Base-by-base conservation (phyloP, 2,329 filamentous ascomycete species). In the Cladobotryum protrusum region DNA sequence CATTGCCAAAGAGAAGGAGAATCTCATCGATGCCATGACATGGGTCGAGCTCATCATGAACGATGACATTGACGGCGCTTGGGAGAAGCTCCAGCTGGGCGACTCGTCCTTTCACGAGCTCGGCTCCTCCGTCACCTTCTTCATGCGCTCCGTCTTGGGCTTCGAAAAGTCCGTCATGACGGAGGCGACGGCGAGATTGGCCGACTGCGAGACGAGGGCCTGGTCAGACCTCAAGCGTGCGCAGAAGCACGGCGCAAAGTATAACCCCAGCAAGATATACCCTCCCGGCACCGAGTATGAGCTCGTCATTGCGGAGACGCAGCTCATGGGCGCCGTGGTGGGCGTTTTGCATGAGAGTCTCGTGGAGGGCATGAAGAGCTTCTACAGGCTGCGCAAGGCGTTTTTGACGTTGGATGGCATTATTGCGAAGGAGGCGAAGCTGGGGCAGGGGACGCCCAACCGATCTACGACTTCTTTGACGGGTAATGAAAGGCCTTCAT, bases 91-190 rank as follows among this genome's bases (percentile, higher is more conserved):
- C 34, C 78, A 79, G 45, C 79, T 85, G 57, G 85, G 87, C 41
- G 78, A 79, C 57, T 96, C 91, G 5, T 81, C 88, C n/a, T 97
- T 95, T 63, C 93, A 99, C 68, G 74, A 86, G 72, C 77, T 97
- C 33, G 91, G 90, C 29, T 76, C 85, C 57, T 86, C 89, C 47
- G 83, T 96, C 33, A 83, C 90, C 17, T 82, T 82, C 41, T 97
- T 97, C 65, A 84, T 97, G 68, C 79, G 84, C 58, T 90, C 91
- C 15, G 85, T 93, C 2, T 72, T 97, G 1, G 91, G 91, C 2
- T 93, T 96, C 60, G 93, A 97, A 69, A 91, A 95, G 67, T 84
- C 93, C 3, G 78, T 95, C 57, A 93, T 97, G 86, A 82, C 82
- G 50, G 83, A 95, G 72, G 89, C 93, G 18, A 81, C 82, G 13